Percentiles rank a stretch among this genome's conserved stretches.
phyloP scores from a whole-genome alignment of 2,329 filamentous ascomycete genomes.

The Bipolaris victoriae region DNA sequence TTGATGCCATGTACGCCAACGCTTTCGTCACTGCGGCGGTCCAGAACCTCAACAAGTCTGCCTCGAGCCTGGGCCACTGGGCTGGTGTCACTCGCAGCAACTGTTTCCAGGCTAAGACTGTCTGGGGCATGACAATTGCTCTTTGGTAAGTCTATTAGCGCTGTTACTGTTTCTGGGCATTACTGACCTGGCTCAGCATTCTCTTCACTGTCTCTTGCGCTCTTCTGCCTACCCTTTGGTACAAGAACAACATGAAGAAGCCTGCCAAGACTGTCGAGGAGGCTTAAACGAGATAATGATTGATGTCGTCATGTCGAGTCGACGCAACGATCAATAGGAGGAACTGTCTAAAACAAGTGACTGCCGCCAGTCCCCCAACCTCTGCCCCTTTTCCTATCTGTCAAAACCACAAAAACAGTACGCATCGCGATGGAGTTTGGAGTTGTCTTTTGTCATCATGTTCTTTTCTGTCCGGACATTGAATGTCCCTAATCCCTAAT shows the following conservation, averaged over 20 bases:
- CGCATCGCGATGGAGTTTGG: conserved; percentile 32
- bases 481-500: conserved; percentile 44
- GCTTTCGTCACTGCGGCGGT: conserved; percentile 61
- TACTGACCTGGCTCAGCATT: conserved; percentile 44
- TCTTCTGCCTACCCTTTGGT: conserved; percentile 56
- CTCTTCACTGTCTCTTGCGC: conserved; percentile 55
- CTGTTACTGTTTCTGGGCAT: fast-evolving
- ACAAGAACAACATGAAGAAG: conserved; percentile 55
- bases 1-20: conserved; percentile 56
- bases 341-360: conserved; percentile 29
- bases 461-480: conserved; percentile 35
- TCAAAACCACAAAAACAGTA: conserved; percentile 21
- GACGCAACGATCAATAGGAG: conserved; percentile 12
- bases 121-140: conserved; percentile 85
- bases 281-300: conserved; percentile 22
- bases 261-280: conserved; percentile 46
- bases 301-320: neutral
- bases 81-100: conserved; percentile 65
- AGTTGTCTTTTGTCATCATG: conserved; percentile 20
- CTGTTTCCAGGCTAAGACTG: conserved; percentile 83
- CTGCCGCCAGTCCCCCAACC: conserved; percentile 17
- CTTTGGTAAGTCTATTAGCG: conserved; percentile 63
- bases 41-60: conserved; percentile 58
- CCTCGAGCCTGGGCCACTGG: conserved; percentile 60
- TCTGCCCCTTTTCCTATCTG: conserved; percentile 1